phyloP scores from a whole-genome alignment of 495 filamentous ascomycete species.

The Sphaerosporella brunnea region DNA sequence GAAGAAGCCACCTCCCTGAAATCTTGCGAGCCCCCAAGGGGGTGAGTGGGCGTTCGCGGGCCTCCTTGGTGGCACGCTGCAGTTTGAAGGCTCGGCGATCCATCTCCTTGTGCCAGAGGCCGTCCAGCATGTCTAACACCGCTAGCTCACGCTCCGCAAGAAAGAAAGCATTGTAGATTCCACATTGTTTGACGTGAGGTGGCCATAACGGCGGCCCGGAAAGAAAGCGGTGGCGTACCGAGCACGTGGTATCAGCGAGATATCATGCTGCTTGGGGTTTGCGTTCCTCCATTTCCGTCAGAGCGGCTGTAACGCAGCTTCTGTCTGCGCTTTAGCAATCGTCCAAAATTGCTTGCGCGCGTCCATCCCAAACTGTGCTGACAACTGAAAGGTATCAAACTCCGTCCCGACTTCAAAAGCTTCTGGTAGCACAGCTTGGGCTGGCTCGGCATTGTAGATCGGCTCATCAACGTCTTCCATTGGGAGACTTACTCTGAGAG shows the following conservation, averaged over 20 bases:
- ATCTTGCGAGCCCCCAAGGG: not conserved
- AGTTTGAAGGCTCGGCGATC: not conserved
- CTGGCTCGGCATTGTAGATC: no score
- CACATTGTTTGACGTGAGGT: conserved; percentile 10
- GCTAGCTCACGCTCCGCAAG: conserved; percentile 6
- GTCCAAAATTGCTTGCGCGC: not conserved
- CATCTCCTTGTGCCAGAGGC: conserved; percentile 12
- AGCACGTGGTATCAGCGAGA: not conserved
- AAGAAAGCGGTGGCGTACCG: not conserved
- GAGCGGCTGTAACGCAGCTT: not conserved
- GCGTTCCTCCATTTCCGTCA: not conserved
- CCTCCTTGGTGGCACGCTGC: not conserved
- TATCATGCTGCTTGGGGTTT: not conserved
- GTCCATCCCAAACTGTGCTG: conserved; percentile 1
- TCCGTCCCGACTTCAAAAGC: no score
- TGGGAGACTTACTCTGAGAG: no score
- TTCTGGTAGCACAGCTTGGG: no score
- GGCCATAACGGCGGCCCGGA: no score
- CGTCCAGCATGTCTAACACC: conserved; percentile 5
- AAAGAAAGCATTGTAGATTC: conserved; percentile 10
- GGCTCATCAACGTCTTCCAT: no score
- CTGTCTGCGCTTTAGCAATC: conserved; percentile 4
- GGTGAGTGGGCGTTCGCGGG: not conserved
- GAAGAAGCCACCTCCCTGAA: not conserved
- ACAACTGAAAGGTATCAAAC: not conserved